Evolutionary conservation across 768 basidiomycete species (phyloP), one percentile per base, ranked within the genome.

Genomic region (Amanita pseudoporphyria): DNA sequence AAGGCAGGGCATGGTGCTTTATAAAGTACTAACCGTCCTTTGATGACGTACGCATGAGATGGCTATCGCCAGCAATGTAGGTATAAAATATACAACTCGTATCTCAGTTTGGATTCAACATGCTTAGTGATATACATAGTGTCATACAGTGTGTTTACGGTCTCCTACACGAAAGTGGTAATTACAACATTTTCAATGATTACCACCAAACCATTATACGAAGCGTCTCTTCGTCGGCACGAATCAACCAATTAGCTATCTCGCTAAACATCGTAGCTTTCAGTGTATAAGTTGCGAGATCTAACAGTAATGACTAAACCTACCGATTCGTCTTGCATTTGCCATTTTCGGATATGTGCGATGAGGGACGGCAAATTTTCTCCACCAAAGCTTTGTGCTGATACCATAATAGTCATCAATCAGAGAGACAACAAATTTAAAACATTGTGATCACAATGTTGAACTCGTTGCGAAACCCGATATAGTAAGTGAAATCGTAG

Each of bases 401-500:
- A 71, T 63, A 24, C 81, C 71, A 44, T 77, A 67, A 52, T 82
- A 82, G 57, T 4, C 35, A n/a, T 41, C 44, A 49, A 1, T 42
- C 26, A 28, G 35, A 24, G 9, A 14, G 31, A 35, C 10, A 19
- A 45, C 24, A 2, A 22, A 14, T 6, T 1, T 9, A 28, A 35
- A 28, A 36, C 5, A 2, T 26, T 57, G n/a, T 33, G 12, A 73
- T 67, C 56, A 70, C 57, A 24, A 79, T 69, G 52, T 78, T 69
- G 49, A 80, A 75, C 9, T 72, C 62, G 45, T 86, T 81, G n/a
- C 80, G 67, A 65, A 80, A 86, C 1, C 82, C 83, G 37, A 77
- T 63, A 47, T 72, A 74, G 52, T 78, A 78, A 1, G 75, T 76
- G 6, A 76, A 75, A n/a, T 76, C 79, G 45, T 83, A 83, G 57